These are phyloP conservation scores for Collybiopsis confluens DNA, from an alignment of 768 basidiomycete genomes.

Conservation along the genomic window DNA sequence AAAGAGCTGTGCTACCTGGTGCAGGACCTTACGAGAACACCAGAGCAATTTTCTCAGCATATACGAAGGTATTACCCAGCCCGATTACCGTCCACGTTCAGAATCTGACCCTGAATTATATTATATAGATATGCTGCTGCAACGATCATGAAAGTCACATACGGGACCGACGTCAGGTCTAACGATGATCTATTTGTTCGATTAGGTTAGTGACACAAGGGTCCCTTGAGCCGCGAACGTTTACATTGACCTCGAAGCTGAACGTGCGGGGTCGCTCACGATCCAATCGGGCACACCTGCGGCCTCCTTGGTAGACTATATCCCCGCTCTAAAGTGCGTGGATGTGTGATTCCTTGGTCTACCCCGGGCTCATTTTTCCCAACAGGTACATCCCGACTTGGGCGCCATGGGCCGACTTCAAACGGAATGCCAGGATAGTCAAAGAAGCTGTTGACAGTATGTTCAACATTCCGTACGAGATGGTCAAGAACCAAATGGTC, in stretches of 20 bases:
- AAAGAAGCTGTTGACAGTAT: constrained; percentile 41
- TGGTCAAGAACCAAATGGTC: constrained; percentile 47
- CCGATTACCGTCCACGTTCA: not conserved
- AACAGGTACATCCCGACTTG: constrained; percentile 44
- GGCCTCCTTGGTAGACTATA: constrained; percentile 45
- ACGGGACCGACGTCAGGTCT: constrained; percentile 41
- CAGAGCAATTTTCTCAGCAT: constrained; percentile 37
- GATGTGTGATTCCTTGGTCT: not conserved
- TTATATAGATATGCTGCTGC: constrained; percentile 38
- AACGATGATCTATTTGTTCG: constrained; percentile 39
- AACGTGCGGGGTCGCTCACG: constrained; percentile 42
- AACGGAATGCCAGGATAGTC: constrained; percentile 37
- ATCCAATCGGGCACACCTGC: constrained; percentile 42
- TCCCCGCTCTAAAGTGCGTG: constrained; percentile 37
- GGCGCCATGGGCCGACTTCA: constrained; percentile 45
- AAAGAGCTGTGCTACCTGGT: constrained; percentile 39
- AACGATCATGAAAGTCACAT: constrained; percentile 45
- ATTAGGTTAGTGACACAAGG: constrained; percentile 28
- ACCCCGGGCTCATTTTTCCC: not conserved
- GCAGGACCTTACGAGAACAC: constrained; percentile 32
- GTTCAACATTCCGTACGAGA: constrained; percentile 48
- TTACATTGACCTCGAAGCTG: constrained; percentile 26
- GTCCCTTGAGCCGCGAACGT: not conserved
- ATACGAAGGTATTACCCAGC: constrained; percentile 32
- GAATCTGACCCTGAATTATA: not conserved